Conservation (phyloP, 495 filamentous ascomycete species). For the Rusavskia elegans region DNA sequence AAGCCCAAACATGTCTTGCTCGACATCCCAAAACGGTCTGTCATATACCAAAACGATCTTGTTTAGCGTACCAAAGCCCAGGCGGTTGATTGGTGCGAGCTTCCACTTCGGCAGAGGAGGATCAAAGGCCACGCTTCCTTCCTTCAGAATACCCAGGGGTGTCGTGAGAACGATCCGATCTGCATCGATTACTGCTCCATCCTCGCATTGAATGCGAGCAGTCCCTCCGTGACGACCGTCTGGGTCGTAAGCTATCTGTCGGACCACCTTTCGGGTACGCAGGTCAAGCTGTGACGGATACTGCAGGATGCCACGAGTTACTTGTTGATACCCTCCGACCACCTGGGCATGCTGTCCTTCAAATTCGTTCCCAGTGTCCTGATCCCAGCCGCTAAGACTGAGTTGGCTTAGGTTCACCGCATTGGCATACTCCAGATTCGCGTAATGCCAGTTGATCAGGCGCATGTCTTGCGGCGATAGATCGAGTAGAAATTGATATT, state of each 20-base stretch:
- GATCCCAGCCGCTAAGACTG: conserved; percentile 86
- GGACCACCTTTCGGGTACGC: conserved; percentile 50
- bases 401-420: conserved; percentile 72
- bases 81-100: conserved; percentile 57
- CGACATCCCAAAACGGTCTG: conserved; percentile 81
- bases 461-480: conserved; percentile 75
- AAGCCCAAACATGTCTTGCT: conserved; percentile 85
- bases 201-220: conserved; percentile 56
- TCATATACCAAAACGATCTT: conserved; percentile 89
- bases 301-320: conserved; percentile 66
- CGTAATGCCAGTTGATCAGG: conserved; percentile 94
- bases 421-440: conserved; percentile 95
- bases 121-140: conserved; percentile 55
- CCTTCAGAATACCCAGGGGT: conserved; percentile 80
- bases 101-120: conserved; percentile 83
- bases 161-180: conserved; percentile 80
- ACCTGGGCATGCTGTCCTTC: conserved; percentile 87
- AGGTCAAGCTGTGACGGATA: conserved; percentile 68
- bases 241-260: conserved; percentile 48
- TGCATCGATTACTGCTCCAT: conserved; percentile 61
- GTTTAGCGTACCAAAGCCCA: conserved; percentile 90
- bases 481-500: conserved; percentile 73
- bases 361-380: conserved; percentile 94
- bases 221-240: conserved; percentile 20
- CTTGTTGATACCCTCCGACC: conserved; percentile 79